These are phyloP conservation scores for Rhizopus arrhizus DNA, from an alignment of 371 early-diverging fungal genomes.

Conservation along the genomic window DNA sequence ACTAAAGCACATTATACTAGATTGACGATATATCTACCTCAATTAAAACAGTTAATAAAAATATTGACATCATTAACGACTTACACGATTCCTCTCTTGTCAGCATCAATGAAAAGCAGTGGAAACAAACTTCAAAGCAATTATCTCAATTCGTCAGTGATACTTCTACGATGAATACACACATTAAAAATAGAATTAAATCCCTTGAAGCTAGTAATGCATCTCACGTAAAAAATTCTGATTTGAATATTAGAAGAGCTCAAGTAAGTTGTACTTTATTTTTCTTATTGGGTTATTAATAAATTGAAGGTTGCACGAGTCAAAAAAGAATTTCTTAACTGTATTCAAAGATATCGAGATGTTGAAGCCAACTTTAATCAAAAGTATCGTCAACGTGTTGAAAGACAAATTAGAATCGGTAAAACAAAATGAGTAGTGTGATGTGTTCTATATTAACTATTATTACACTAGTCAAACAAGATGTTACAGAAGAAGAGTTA, in stretches of 20 bases:
- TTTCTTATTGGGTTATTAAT: neutral
- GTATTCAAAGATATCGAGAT: slow-evolving; percentile 80
- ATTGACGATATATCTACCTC: slow-evolving; percentile 61
- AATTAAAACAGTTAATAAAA: slow-evolving; percentile 57
- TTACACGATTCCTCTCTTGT: slow-evolving; percentile 66
- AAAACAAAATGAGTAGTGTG: neutral
- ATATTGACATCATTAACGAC: slow-evolving; percentile 61
- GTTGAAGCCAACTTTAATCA: slow-evolving; percentile 80
- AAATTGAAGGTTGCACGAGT: slow-evolving; percentile 64
- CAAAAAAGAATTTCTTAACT: slow-evolving; percentile 81
- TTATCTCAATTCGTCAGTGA: slow-evolving; percentile 62
- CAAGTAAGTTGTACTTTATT: slow-evolving; percentile 20
- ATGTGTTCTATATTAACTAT: neutral
- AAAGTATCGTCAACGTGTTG: slow-evolving; percentile 83
- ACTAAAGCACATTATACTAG: slow-evolving; percentile 32
- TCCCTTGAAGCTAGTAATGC: slow-evolving; percentile 34
- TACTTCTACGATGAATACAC: slow-evolving; percentile 56
- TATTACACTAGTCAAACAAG: slow-evolving; percentile 69
- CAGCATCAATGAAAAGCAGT: slow-evolving; percentile 65
- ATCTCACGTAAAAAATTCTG: slow-evolving; percentile 25
- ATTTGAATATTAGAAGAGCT: slow-evolving; percentile 36
- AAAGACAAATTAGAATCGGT: slow-evolving; percentile 87
- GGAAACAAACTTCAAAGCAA: slow-evolving; percentile 55
- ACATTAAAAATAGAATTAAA: slow-evolving; percentile 63
- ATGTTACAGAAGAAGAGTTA: slow-evolving; percentile 83